Base-by-base conservation (phyloP, 495 filamentous ascomycete species). In the Amphirosellinia nigrospora region DNA sequence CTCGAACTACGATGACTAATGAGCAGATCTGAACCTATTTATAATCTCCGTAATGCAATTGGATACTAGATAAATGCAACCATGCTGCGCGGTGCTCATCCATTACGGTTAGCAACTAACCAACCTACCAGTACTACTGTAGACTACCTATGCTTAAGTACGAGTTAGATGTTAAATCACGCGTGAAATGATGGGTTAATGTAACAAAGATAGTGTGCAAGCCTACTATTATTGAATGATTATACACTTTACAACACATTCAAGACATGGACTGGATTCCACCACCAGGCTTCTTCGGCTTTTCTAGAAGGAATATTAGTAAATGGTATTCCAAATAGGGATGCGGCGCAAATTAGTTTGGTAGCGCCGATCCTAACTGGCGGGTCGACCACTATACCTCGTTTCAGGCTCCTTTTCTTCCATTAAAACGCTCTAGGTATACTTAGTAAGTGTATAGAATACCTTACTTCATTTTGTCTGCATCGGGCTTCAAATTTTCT, bases 241-340 rank as follows among this genome's bases (percentile, higher is more conserved):
- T 8, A 32, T 21, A 21, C 19, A 16, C 28, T 39, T 28, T 21
- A 19, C 6, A 32, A 36, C 16, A 19, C 6, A 32, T 50, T 50
- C 19, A 2, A 52, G 15, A 19, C 39, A 9, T 26, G 21, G 45
- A 30, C 28, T 30, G 16, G 26, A 53, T 16, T 53, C 50, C 50
- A 28, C 50, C 26, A 53, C 26, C 50, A 30, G 15, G 50, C 63
- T 65, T 65, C 63, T 53, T 39, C 45, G 19, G 30, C 63, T 39
- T 53, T 65, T 65, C 63, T 52, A 65, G 63, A 65, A 50, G 32
- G 19, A 30, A 28, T 45, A 65, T 65, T 65, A 65, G 45, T 65
- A 58, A 36, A 56, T 43, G 34, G 23, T 43, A 66, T 66, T 66
- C 64, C 64, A 66, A 66, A 66, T 66, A 55, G 6, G 13, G 32